Evolutionary conservation across 2,329 filamentous ascomycete genomes (phyloP).

Genomic region (Camillea tinctor): DNA sequence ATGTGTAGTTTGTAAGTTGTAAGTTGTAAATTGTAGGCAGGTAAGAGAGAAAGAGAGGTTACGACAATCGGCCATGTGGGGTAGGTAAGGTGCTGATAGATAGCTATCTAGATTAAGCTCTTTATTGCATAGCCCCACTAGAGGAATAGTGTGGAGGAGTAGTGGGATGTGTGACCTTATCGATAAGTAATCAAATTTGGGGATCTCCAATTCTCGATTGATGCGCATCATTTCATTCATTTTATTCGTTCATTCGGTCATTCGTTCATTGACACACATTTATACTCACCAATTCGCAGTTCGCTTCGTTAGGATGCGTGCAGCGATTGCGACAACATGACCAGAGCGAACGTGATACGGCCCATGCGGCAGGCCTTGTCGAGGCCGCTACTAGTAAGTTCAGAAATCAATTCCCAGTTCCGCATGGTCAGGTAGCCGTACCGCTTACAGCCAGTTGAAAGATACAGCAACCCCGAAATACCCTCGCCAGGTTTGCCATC

Average conservation of each 20-base stretch:
- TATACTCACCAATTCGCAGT: too few relatives aligned
- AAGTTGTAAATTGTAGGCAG: too few relatives aligned
- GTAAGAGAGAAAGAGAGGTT: too few relatives aligned
- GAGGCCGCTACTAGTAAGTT: constrained; percentile 27
- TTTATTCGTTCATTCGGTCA: too few relatives aligned
- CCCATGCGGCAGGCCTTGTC: constrained; percentile 29
- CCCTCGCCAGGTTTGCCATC: constrained; percentile 20
- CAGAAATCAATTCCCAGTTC: constrained; percentile 1
- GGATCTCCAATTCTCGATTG: too few relatives aligned
- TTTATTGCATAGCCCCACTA: constrained; percentile 6
- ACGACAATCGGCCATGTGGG: neutral
- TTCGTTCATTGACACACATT: too few relatives aligned
- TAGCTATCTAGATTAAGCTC: constrained; percentile 7
- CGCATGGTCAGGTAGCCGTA: neutral
- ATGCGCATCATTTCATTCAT: too few relatives aligned
- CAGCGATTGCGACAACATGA: constrained; percentile 27
- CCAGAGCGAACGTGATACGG: constrained; percentile 28
- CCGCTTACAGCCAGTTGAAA: constrained; percentile 20
- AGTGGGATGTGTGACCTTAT: constrained; percentile 13
- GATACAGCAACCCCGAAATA: constrained; percentile 26
- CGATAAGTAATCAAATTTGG: constrained; percentile 29
- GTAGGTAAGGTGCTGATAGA: constrained; percentile 2
- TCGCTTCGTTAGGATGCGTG: constrained; percentile 16
- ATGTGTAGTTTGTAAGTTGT: neutral
- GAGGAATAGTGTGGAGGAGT: neutral